Evolutionary conservation across 805 yeast genomes (phyloP).

Genomic region (Sporopachydermia quercuum): DNA sequence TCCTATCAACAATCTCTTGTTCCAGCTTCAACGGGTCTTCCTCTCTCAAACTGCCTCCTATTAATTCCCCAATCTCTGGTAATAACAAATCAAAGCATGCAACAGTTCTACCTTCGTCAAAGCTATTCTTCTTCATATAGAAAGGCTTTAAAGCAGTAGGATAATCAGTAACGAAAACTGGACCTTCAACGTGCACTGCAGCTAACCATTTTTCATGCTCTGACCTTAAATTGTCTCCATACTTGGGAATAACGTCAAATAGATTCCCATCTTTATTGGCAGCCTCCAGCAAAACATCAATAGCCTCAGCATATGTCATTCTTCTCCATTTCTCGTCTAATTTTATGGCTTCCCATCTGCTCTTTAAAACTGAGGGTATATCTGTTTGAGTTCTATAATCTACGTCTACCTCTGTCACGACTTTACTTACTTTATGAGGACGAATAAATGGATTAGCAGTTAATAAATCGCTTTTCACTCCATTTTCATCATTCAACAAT

Average conservation of each 20-base stretch:
- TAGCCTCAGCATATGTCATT: constrained; percentile 65
- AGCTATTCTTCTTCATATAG: constrained; percentile 59
- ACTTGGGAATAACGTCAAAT: constrained; percentile 31
- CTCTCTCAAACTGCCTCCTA: constrained; percentile 92
- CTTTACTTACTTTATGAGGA: no score
- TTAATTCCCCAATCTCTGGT: constrained; percentile 86
- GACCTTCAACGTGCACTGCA: constrained; percentile 45
- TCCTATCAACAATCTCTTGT: constrained; percentile 32
- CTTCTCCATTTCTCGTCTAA: constrained; percentile 40
- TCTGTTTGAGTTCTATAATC: constrained; percentile 25
- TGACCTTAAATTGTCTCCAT: constrained; percentile 65
- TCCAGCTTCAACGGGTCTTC: constrained; percentile 36
- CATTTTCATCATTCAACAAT: constrained; percentile 16
- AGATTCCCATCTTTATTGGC: constrained; percentile 17
- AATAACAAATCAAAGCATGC: constrained; percentile 82
- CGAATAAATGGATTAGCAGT: constrained; percentile 10
- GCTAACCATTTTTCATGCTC: constrained; percentile 92
- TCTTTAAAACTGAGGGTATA: constrained; percentile 12
- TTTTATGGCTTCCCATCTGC: constrained; percentile 50
- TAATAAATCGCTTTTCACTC: constrained; percentile 11
- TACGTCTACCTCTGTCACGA: constrained; percentile 10
- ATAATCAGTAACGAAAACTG: constrained; percentile 83
- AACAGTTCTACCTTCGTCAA: constrained; percentile 36
- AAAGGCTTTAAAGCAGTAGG: constrained; percentile 74
- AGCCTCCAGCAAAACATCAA: constrained; percentile 31